Evolutionary conservation across 495 filamentous ascomycete genomes (phyloP), one percentile per base, ranked within the genome.

Genomic region (Daldinia grandis): DNA sequence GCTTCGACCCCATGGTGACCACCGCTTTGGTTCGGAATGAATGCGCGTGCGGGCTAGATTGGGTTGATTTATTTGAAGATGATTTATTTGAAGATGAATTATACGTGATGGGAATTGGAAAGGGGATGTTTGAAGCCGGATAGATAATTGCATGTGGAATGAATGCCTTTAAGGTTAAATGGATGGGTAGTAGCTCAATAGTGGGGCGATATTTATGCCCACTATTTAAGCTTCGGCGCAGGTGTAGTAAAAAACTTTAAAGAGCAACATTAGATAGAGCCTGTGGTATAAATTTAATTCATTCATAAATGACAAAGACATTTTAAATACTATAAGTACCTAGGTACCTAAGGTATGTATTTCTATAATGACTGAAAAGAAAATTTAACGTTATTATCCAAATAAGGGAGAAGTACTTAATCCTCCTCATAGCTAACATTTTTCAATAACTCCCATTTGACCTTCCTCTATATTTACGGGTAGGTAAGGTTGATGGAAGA

Each of bases 1-100:
- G 78, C 53, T 81, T 81, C 4, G 74, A 62, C 6, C 61, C 62
- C 78, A 80, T 81, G 21, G 24, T 31, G 49, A 33, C 27, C 21
- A 28, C 19, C 9, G 4, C 15, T 10, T 12, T 60, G 15, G 38
- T 40, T 35, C 4, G 12, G 8, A 24, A 56, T 27, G 49, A 57
- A 38, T 42, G n/a, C 28, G 42, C 10, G 38, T 47, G 27, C 24
- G 19, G 15, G 28, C 28, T 57, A 6, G 47, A 10, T 25, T 3
- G 17, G 28, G 19, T 35, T 35, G 30, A 5, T 24, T 27, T 2
- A 27, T 27, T 27, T 35, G n/a, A n/a, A n/a, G n/a, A n/a, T n/a
- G 17, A 6, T 17, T 40, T 40, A 15, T 17, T n/a, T 40, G n/a
- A 17, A 40, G 38, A 40, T 17, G n/a, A 17, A 17, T 40, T 40